Evolutionary conservation across 495 filamentous ascomycete species (phyloP).

Genomic region (Aspergillus funiculosus): DNA sequence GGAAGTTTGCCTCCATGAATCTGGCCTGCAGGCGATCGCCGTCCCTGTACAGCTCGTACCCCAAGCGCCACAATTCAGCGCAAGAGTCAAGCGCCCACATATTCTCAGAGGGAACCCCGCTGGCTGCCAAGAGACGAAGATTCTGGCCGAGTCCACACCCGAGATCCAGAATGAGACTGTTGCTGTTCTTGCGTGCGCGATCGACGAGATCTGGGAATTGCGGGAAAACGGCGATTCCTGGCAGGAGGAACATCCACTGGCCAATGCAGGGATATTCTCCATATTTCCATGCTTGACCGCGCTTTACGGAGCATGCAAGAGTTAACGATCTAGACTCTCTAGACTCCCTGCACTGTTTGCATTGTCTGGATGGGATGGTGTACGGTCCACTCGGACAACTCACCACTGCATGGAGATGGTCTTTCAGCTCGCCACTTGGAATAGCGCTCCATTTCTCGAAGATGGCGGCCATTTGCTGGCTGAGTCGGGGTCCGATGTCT

Average conservation of each 20-base stretch:
- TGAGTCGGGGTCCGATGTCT: constrained; percentile 5
- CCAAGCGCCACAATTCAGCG: constrained; percentile 28
- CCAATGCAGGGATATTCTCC: constrained; percentile 10
- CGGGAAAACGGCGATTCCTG: constrained; percentile 2
- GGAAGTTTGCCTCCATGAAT: constrained; percentile 46
- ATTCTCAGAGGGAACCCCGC: constrained; percentile 12
- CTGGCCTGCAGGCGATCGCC: constrained; percentile 28
- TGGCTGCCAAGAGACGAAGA: constrained; percentile 7
- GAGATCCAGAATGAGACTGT: not conserved
- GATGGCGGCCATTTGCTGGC: not conserved
- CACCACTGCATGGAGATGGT: constrained; percentile 7
- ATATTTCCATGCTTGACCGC: constrained; percentile 3
- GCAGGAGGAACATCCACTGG: constrained; percentile 8
- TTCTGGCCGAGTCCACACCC: constrained; percentile 7
- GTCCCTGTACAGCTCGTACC: constrained; percentile 42
- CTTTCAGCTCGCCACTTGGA: not conserved
- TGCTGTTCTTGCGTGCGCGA: not conserved
- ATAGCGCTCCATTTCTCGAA: constrained; percentile 1
- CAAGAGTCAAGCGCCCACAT: constrained; percentile 29
- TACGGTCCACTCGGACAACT: too few species aligned
- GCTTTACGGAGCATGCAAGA: not conserved
- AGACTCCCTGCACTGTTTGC: too few species aligned
- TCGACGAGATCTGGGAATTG: not conserved
- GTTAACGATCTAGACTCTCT: not conserved
- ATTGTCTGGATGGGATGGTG: too few species aligned